Evolutionary conservation across 495 filamentous ascomycete genomes (phyloP).

Genomic region (Astrothelium macrocarpum): DNA sequence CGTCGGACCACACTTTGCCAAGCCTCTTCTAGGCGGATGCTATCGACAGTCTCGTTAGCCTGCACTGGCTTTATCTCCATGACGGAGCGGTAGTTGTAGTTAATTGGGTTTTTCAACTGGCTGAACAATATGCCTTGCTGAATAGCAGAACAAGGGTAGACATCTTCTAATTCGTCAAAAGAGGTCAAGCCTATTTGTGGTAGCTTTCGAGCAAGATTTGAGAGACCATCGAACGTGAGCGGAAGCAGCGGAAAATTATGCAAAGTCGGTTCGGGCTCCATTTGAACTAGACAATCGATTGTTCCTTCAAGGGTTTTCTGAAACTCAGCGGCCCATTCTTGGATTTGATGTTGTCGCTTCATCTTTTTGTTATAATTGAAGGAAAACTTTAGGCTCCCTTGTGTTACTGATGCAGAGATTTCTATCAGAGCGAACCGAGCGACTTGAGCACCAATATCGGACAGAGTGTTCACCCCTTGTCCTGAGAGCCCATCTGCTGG

Average conservation of each 20-base stretch:
- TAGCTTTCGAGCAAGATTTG: constrained; percentile 19
- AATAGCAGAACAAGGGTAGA: constrained; percentile 58
- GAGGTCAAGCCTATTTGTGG: constrained; percentile 37
- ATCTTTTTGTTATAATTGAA: constrained; percentile 55
- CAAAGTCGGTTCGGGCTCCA: constrained; percentile 45
- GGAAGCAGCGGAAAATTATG: constrained; percentile 55
- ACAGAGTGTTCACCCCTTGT: constrained; percentile 14
- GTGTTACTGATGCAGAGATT: constrained; percentile 49
- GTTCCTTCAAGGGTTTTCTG: constrained; percentile 44
- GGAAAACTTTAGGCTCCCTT: constrained; percentile 51
- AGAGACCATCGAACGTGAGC: constrained; percentile 48
- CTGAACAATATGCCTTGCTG: constrained; percentile 60
- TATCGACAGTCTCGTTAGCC: constrained; percentile 24
- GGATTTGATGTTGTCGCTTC: constrained; percentile 47
- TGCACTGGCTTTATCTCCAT: constrained; percentile 43
- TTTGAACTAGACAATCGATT: constrained; percentile 40
- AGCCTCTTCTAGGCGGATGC: constrained; percentile 33
- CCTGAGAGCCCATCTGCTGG: constrained; percentile 37
- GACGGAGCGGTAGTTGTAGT: constrained; percentile 52
- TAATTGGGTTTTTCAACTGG: constrained; percentile 44
- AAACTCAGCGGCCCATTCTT: constrained; percentile 50
- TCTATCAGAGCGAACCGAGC: constrained; percentile 60
- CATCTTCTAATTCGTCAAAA: constrained; percentile 44
- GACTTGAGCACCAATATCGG: constrained; percentile 45
- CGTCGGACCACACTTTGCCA: constrained; percentile 43